These are phyloP conservation scores for Cladobotryum protrusum DNA, from an alignment of 2,329 filamentous ascomycete genomes.

Conservation along the genomic window DNA sequence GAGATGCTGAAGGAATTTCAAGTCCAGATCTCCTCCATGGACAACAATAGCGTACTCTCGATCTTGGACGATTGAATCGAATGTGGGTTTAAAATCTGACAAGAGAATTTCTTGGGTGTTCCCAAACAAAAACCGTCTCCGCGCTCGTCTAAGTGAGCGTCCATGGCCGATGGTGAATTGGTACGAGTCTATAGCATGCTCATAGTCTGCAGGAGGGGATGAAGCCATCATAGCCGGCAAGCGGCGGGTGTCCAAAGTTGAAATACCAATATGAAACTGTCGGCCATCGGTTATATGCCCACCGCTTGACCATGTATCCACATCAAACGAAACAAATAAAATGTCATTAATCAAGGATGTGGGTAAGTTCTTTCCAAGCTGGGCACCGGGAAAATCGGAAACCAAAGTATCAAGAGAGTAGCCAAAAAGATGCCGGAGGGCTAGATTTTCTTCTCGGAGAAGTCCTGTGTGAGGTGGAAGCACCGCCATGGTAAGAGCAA, in stretches of 20 bases:
- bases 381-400: too few relatives aligned
- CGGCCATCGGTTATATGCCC: too few relatives aligned
- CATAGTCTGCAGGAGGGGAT: constrained; percentile 7
- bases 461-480: too few relatives aligned
- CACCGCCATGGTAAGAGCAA: too few relatives aligned
- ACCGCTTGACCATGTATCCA: too few relatives aligned
- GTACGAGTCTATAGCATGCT: neutral
- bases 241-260: constrained; percentile 13
- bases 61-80: constrained; percentile 6
- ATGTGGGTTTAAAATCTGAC: neutral
- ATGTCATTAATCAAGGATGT: too few relatives aligned
- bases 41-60: constrained; percentile 14
- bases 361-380: too few relatives aligned
- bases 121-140: constrained; percentile 11
- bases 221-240: neutral
- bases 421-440: too few relatives aligned
- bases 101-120: constrained; percentile 8
- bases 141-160: constrained; percentile 8
- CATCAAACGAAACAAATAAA: too few relatives aligned
- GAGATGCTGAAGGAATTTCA: constrained; percentile 16
- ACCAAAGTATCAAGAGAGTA: too few relatives aligned
- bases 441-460: too few relatives aligned
- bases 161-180: constrained; percentile 13
- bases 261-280: constrained; percentile 12
- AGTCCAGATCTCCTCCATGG: constrained; percentile 11